Evolutionary conservation across 257 asterid genomes (phyloP).

Genomic region (Penstemon barbatus): DNA sequence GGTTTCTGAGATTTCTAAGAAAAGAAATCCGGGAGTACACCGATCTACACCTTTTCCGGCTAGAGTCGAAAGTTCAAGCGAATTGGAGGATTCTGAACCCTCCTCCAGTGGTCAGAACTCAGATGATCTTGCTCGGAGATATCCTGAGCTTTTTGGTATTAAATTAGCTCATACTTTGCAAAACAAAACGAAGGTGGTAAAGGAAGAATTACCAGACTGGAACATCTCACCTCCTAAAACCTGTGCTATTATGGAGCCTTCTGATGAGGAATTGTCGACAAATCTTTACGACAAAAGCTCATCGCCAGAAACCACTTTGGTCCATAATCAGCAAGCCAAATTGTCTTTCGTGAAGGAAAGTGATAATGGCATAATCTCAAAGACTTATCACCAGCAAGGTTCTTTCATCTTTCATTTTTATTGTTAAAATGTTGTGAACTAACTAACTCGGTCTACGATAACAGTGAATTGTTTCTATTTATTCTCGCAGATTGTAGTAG

Average conservation of each 20-base stretch:
- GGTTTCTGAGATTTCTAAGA: conserved; percentile 44
- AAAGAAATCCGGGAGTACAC: conserved; percentile 40
- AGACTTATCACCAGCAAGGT: conserved; percentile 38
- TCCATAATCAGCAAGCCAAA: conserved; percentile 18
- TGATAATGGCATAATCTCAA: conserved; percentile 22
- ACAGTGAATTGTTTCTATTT: conserved; percentile 3
- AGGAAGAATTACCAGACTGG: conserved; percentile 72
- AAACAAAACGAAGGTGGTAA: conserved; percentile 37
- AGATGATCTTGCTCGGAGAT: conserved; percentile 47
- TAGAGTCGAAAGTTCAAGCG: conserved; percentile 33
- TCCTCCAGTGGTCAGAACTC: conserved; percentile 47
- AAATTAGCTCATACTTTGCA: conserved; percentile 35
- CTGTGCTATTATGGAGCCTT: conserved; percentile 74
- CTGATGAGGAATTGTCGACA: conserved; percentile 41
- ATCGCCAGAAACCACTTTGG: conserved; percentile 24
- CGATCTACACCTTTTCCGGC: conserved; percentile 63
- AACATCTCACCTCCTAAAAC: conserved; percentile 87
- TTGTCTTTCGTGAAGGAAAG: conserved; percentile 18
- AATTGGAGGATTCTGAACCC: conserved; percentile 61
- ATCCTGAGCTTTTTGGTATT: conserved; percentile 70
- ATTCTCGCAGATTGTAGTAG: conserved; percentile 36
- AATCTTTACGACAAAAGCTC: conserved; percentile 27
- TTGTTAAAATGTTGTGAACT: neutral
- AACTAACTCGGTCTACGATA: neutral
- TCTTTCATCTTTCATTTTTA: conserved; percentile 12